A percentile compares a stretch with the other conserved stretches of the same genome.
These are phyloP conservation scores for Ceratocystis eucalypticola DNA, from an alignment of 2,329 filamentous ascomycete species.

Conservation along the genomic window DNA sequence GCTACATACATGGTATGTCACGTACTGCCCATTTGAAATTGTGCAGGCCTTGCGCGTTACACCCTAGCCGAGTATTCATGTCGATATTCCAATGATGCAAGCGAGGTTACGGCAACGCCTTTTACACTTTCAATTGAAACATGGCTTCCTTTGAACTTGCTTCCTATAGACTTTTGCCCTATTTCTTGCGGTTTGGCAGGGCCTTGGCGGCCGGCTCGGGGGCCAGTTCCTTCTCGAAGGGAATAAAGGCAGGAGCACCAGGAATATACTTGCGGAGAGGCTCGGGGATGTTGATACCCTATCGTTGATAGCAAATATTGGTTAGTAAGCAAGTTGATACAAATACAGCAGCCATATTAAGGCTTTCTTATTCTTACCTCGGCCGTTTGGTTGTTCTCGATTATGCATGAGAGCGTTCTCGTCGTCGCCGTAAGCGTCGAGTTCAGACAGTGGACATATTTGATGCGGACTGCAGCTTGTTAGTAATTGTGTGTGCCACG, in stretches of 20 bases:
- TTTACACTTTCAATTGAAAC: not conserved
- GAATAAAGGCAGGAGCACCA: slow-evolving; percentile 76
- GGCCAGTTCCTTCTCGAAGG: slow-evolving; percentile 72
- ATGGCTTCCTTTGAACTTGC: not conserved
- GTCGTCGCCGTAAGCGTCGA: slow-evolving; percentile 84
- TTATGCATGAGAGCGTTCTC: slow-evolving; percentile 79
- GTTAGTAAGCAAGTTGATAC: slow-evolving; percentile 5
- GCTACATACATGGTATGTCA: no score
- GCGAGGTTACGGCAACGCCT: no score
- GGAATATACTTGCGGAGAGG: slow-evolving; percentile 81
- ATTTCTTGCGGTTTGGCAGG: slow-evolving; percentile 24
- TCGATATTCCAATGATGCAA: no score
- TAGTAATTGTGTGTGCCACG: not conserved
- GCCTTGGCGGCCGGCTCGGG: slow-evolving; percentile 42
- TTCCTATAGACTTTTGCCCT: slow-evolving; percentile 13
- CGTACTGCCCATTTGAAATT: no score
- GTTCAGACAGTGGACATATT: slow-evolving; percentile 89
- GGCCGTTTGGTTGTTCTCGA: slow-evolving; percentile 94
- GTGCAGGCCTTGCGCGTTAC: no score
- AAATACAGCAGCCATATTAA: not conserved
- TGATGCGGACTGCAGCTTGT: slow-evolving; percentile 44
- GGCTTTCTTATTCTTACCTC: slow-evolving; percentile 36
- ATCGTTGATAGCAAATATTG: slow-evolving; percentile 25
- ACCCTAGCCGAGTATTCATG: no score
- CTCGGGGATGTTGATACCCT: slow-evolving; percentile 70